Conservation (phyloP, 108 stramenopile genomes). For the Cyclotella atomus region DNA sequence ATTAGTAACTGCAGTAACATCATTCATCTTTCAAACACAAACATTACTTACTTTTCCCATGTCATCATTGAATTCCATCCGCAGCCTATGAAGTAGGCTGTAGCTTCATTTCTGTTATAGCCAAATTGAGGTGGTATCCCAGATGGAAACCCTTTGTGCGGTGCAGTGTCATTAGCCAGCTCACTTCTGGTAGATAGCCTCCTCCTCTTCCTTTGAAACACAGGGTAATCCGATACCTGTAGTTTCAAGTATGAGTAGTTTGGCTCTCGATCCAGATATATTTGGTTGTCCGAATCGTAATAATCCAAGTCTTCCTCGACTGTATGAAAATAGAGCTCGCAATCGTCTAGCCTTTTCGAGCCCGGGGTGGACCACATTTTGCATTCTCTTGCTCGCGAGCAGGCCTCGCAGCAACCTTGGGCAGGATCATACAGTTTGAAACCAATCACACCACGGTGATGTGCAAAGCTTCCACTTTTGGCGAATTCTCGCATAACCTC, state of each 20-base stretch:
- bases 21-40: no score
- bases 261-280: slow-evolving; percentile 18
- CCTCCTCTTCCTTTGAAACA: slow-evolving; percentile 21
- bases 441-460: slow-evolving; percentile 26
- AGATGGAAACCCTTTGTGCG: background rate
- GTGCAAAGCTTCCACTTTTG: slow-evolving; percentile 12
- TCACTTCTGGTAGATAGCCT: slow-evolving; percentile 5
- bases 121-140: background rate
- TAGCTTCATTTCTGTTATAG: slow-evolving; percentile 4
- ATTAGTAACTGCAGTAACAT: background rate
- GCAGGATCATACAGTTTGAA: slow-evolving; percentile 31
- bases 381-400: slow-evolving; percentile 18
- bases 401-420: slow-evolving; percentile 31
- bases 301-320: slow-evolving; percentile 29
- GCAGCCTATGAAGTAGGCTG: slow-evolving; percentile 39
- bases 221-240: slow-evolving; percentile 2
- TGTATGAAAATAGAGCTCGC: slow-evolving; percentile 49
- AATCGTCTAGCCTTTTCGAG: slow-evolving; percentile 23
- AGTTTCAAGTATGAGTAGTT: slow-evolving; percentile 23
- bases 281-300: slow-evolving; percentile 10
- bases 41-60: slow-evolving; percentile 24
- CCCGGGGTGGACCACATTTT: slow-evolving; percentile 28
- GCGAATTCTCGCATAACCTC: slow-evolving; percentile 13
- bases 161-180: background rate
- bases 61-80: slow-evolving; percentile 42